These are phyloP conservation scores for Leishmania martiniquensis DNA, from an alignment of 208 protist species.

Conservation along the genomic window DNA sequence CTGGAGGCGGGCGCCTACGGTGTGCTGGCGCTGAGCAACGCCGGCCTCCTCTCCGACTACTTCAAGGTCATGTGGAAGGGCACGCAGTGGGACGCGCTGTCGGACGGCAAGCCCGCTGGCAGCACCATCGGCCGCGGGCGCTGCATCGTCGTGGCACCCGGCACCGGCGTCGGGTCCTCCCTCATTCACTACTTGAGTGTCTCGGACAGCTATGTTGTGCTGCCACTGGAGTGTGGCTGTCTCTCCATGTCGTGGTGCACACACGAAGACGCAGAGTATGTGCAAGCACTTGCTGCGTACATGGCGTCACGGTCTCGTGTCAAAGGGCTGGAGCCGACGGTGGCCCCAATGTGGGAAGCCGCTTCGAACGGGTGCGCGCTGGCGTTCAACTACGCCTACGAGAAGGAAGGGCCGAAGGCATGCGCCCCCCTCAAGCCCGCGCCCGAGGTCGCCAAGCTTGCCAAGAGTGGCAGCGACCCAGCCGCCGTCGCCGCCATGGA, in stretches of 20 bases:
- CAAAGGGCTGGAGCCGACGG: slow-evolving; percentile 8
- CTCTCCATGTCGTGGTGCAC: slow-evolving; percentile 37
- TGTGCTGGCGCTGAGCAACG: slow-evolving; percentile 60
- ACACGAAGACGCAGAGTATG: slow-evolving; percentile 19
- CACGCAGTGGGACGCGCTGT: slow-evolving; percentile 41
- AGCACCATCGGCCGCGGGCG: slow-evolving; percentile 41
- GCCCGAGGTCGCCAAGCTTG: slow-evolving; percentile 53
- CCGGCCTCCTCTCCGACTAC: slow-evolving; percentile 48
- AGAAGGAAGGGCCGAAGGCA: slow-evolving; percentile 12
- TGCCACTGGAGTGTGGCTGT: slow-evolving; percentile 59
- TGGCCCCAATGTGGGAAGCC: slow-evolving; percentile 49
- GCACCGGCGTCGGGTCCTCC: slow-evolving; percentile 68
- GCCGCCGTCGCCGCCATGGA: slow-evolving; percentile 53
- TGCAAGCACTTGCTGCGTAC: slow-evolving; percentile 26
- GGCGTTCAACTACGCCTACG: slow-evolving; percentile 60
- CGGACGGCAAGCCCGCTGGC: slow-evolving; percentile 25
- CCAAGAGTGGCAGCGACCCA: slow-evolving; percentile 40
- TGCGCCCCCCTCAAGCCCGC: slow-evolving; percentile 26
- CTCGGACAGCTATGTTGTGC: slow-evolving; percentile 38
- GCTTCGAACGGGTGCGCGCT: slow-evolving; percentile 45
- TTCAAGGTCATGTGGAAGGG: slow-evolving; percentile 79
- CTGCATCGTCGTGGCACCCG: slow-evolving; percentile 60
- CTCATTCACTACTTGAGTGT: slow-evolving; percentile 58
- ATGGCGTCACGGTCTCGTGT: slow-evolving; percentile 13
- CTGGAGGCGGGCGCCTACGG: slow-evolving; percentile 69